phyloP scores from a whole-genome alignment of 2,329 filamentous ascomycete genomes.

The Colletotrichum sp. region DNA sequence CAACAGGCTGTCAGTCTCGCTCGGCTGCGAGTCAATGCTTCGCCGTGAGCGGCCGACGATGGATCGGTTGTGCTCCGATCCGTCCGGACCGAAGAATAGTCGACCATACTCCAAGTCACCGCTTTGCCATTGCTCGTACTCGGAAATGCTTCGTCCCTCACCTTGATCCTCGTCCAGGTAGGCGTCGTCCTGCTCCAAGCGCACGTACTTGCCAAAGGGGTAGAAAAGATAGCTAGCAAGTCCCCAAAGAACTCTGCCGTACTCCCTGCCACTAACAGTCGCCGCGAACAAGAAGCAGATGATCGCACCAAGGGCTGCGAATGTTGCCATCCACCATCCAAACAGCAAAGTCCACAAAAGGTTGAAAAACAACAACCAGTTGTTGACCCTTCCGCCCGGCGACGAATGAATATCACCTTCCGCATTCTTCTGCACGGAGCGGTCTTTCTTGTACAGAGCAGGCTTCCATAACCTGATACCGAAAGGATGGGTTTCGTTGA shows the following conservation, averaged over 20 bases:
- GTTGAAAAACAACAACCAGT: constrained; percentile 87
- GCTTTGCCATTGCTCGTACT: constrained; percentile 99
- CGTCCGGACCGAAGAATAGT: constrained; percentile 92
- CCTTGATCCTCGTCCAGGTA: constrained; percentile 95
- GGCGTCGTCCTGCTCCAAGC: constrained; percentile 89
- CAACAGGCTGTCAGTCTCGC: constrained; percentile 89
- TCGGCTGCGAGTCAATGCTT: constrained; percentile 83
- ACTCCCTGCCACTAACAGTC: constrained; percentile 80
- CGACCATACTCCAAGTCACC: constrained; percentile 95
- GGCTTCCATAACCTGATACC: constrained; percentile 99
- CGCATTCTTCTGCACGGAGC: constrained; percentile 94
- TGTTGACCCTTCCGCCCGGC: constrained; percentile 85
- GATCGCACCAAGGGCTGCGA: constrained; percentile 75
- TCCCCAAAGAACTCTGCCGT: constrained; percentile 84
- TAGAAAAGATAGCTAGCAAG: constrained; percentile 89
- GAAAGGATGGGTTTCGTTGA: constrained; percentile 98
- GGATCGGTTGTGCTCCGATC: constrained; percentile 74
- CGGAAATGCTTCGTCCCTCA: constrained; percentile 94
- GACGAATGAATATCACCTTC: constrained; percentile 97
- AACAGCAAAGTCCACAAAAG: constrained; percentile 89
- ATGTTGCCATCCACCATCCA: constrained; percentile 91
- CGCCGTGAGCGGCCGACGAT: constrained; percentile 85
- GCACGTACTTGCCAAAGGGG: constrained; percentile 95
- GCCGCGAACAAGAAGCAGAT: constrained; percentile 83
- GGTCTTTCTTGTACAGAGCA: constrained; percentile 95